Base-by-base conservation (phyloP, 306 rosid genomes). In the Begonia masoniana region DNA sequence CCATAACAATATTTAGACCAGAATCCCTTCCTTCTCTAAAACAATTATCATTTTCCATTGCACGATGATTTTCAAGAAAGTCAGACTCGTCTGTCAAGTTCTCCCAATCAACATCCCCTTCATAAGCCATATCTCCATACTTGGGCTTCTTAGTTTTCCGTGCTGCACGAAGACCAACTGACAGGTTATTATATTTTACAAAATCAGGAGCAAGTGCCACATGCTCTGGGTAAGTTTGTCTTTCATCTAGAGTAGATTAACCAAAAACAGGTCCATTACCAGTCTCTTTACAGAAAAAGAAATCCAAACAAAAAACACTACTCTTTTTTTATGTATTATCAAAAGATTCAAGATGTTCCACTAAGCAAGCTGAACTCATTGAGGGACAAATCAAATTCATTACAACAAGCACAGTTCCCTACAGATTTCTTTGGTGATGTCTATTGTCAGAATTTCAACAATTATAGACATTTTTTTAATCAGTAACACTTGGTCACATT, bases 51-150 rank as follows among this genome's bases (percentile, higher is more conserved):
- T 71, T 57, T 47, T 78, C 78, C 46, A 57, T 67, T 60, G 52
- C 47, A 62, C 64, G 55, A 47, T 74, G 81, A 53, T 56, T 68
- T 68, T 71, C 86, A 50, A 68, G 39, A 31, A 31, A 31, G 39
- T 31, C 39, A 3, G 39, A 31, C 39, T 31, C 39, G 1, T 31
- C 39, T 5, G 39, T 68, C 76, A 87, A 76, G 60, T 58, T 69
- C 23, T 87, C 93, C 99, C 99, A 92, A 46, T 87, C 95, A 64
- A 83, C 92, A 79, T 92, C 99, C 71, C 95, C 99, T 71, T 92
- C 96, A 67, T 92, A 92, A 62, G 99, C 86, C 99, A 92, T 92
- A 73, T 92, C 99, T 43, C 82, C 89, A 69, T 82, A 96, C 78
- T 84, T 76, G 45, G 60, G 78, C 78, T 76, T 83, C 65, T 81